Evolutionary conservation across 2,329 filamentous ascomycete genomes (phyloP).

Genomic region (Hortaea werneckii): DNA sequence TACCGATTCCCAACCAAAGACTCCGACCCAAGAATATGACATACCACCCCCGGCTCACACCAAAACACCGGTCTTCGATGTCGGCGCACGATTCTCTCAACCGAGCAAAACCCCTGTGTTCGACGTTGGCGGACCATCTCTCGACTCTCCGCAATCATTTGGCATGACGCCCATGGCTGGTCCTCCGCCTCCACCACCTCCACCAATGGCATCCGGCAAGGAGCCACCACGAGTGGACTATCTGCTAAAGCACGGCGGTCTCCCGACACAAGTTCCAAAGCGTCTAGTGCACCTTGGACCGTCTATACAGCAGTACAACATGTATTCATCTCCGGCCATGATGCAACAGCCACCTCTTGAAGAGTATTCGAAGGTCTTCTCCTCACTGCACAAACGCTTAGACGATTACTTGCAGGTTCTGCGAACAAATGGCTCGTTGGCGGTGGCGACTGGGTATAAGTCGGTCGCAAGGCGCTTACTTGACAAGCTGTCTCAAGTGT

Average conservation of each 20-base stretch:
- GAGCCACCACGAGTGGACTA: slow-evolving; percentile 81
- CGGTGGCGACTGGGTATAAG: slow-evolving; percentile 88
- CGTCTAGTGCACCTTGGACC: slow-evolving; percentile 58
- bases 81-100: slow-evolving; percentile 23
- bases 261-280: slow-evolving; percentile 61
- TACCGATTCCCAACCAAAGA: slow-evolving; percentile 36
- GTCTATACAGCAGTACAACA: slow-evolving; percentile 50
- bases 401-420: slow-evolving; percentile 80
- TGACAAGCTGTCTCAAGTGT: slow-evolving; percentile 86
- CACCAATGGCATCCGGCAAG: slow-evolving; percentile 54
- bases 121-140: slow-evolving; percentile 35
- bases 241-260: slow-evolving; percentile 76
- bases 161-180: slow-evolving; percentile 18
- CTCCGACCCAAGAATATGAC: slow-evolving; percentile 29
- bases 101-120: slow-evolving; percentile 30
- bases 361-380: slow-evolving; percentile 51
- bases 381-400: slow-evolving; percentile 70
- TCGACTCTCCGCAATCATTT: slow-evolving; percentile 27
- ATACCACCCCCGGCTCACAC: background rate
- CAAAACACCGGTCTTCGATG: slow-evolving; percentile 3
- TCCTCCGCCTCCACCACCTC: slow-evolving; percentile 42
- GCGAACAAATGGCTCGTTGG: slow-evolving; percentile 73
- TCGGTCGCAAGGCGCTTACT: slow-evolving; percentile 85
- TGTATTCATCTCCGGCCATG: slow-evolving; percentile 44
- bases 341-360: slow-evolving; percentile 25